Evolutionary conservation across 257 asterid genomes (phyloP).

Genomic region (Echium plantagineum): DNA sequence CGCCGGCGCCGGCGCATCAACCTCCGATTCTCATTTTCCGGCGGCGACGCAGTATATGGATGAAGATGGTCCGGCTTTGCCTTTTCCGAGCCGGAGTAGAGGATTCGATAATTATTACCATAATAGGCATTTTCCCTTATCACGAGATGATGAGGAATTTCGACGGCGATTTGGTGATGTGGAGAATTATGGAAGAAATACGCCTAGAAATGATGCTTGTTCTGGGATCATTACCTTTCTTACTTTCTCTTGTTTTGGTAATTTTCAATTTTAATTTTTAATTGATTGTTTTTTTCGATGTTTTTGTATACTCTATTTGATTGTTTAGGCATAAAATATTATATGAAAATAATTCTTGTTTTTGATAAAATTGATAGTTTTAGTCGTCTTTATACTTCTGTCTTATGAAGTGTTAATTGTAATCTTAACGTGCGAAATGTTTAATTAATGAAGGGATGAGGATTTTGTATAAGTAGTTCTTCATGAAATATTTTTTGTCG

Average conservation of each 20-base stretch:
- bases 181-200: conserved; percentile 12
- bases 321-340: too few species aligned
- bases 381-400: too few species aligned
- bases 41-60: conserved; percentile 9
- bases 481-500: too few species aligned
- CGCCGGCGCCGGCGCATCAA: conserved; percentile 5
- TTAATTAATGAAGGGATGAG: too few species aligned
- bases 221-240: conserved; percentile 45
- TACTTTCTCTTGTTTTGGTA: conserved; percentile 54
- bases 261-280: too few species aligned
- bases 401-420: too few species aligned
- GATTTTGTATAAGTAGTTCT: too few species aligned
- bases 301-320: too few species aligned
- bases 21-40: conserved; percentile 2
- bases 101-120: conserved; percentile 1
- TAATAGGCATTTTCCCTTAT: not conserved
- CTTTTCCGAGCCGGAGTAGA: conserved; percentile 37
- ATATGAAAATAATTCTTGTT: too few species aligned
- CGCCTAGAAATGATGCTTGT: conserved; percentile 31
- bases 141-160: conserved; percentile 14
- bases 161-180: conserved; percentile 3
- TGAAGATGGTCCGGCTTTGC: conserved; percentile 39
- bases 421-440: too few species aligned
- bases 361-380: too few species aligned
- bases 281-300: too few species aligned